Percentiles rank a stretch among this genome's conserved stretches.
Evolutionary conservation across 495 filamentous ascomycete species (phyloP).

Genomic region (Monascus purpureus): DNA sequence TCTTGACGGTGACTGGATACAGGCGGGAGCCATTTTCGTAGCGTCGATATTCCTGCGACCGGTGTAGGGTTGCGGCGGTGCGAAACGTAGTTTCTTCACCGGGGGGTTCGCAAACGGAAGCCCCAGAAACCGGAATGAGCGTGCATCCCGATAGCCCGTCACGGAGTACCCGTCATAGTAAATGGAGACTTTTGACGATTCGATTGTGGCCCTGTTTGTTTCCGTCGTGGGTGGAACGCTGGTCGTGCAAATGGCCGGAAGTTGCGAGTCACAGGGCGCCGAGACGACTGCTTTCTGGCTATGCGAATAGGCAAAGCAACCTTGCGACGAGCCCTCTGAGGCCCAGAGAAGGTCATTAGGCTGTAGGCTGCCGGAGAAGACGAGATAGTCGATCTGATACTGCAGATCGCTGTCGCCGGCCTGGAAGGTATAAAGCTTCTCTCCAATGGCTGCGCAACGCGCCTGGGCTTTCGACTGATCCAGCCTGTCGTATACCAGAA

Average conservation of each 20-base stretch:
- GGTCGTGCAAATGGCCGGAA: too few species aligned
- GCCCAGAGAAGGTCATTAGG: slow-evolving; percentile 9
- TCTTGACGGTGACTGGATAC: slow-evolving; percentile 20
- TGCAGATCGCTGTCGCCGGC: slow-evolving; percentile 4
- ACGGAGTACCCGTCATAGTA: slow-evolving; percentile 10
- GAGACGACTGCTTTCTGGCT: too few species aligned
- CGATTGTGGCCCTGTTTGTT: too few species aligned
- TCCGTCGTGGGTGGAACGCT: too few species aligned
- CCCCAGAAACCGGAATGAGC: slow-evolving; percentile 39
- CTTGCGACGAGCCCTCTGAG: neutral
- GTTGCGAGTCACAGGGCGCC: too few species aligned
- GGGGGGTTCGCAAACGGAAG: slow-evolving; percentile 36
- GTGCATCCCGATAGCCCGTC: slow-evolving; percentile 35
- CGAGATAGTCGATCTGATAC: slow-evolving; percentile 13
- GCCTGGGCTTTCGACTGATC: slow-evolving; percentile 4
- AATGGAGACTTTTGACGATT: slow-evolving; percentile 24
- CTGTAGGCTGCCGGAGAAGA: slow-evolving; percentile 7
- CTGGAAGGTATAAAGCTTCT: slow-evolving; percentile 9
- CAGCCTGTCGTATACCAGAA: slow-evolving; percentile 9
- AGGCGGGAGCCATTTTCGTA: slow-evolving; percentile 25
- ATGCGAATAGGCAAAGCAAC: slow-evolving; percentile 11
- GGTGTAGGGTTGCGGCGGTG: slow-evolving; percentile 27
- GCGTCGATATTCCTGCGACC: slow-evolving; percentile 27
- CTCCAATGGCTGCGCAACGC: slow-evolving; percentile 13
- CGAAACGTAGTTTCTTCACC: slow-evolving; percentile 20